Evolutionary conservation across 148 eudicot species (phyloP).

Genomic region (Nepenthes mirabilis): DNA sequence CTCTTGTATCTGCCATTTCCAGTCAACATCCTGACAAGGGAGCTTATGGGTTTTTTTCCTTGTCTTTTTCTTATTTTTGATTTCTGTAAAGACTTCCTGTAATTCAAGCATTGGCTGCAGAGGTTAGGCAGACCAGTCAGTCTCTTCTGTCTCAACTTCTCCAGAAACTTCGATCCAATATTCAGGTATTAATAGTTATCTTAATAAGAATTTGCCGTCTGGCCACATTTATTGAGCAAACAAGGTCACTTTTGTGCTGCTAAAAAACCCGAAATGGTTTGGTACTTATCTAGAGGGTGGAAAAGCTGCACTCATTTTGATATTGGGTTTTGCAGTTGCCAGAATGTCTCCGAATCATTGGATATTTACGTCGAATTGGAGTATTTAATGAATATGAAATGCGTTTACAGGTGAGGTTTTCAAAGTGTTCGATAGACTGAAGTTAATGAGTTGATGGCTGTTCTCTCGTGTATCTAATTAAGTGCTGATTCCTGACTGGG

Average conservation of each 20-base stretch:
- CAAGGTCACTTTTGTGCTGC: too few species aligned
- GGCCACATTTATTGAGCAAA: not conserved
- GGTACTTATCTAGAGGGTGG: not conserved
- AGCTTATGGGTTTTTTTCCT: conserved; percentile 4
- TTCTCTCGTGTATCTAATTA: not conserved
- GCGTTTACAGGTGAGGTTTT: conserved; percentile 73
- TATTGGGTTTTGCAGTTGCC: conserved; percentile 54
- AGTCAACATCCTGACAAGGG: conserved; percentile 4
- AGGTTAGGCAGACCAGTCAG: conserved; percentile 88
- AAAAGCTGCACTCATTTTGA: conserved; percentile 2
- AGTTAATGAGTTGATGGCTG: not conserved
- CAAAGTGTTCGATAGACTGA: not conserved
- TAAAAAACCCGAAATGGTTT: not conserved
- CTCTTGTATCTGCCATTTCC: conserved; percentile 1
- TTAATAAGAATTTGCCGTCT: not conserved
- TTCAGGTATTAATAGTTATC: conserved; percentile 43
- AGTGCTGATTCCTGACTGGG: conserved; percentile 1
- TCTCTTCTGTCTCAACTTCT: conserved; percentile 93
- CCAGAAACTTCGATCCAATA: conserved; percentile 84
- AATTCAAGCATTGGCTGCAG: conserved; percentile 80
- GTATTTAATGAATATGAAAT: conserved; percentile 88
- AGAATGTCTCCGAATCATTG: conserved; percentile 94
- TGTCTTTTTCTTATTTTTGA: conserved; percentile 5
- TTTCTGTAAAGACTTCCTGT: conserved; percentile 46
- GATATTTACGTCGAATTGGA: conserved; percentile 93